Conservation (phyloP, 208 protist species). For the Leishmania gerbilli region DNA sequence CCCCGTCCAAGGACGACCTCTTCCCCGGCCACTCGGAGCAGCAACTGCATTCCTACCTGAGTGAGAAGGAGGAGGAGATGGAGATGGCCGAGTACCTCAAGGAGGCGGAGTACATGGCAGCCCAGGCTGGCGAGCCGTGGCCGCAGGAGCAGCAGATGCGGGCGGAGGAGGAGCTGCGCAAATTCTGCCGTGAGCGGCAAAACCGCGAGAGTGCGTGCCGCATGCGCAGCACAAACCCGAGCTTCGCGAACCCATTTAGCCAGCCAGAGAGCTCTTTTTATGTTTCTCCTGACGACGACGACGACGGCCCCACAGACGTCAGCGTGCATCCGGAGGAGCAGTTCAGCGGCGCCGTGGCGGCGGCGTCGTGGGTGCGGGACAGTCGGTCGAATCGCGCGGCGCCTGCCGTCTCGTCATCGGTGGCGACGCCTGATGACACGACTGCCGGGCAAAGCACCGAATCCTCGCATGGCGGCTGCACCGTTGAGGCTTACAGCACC, state of each 20-base stretch:
- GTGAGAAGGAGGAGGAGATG: slow-evolving; percentile 55
- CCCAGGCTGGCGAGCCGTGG: slow-evolving; percentile 34
- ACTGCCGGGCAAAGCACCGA: background rate
- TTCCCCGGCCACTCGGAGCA: slow-evolving; percentile 12
- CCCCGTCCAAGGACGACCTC: slow-evolving; percentile 12
- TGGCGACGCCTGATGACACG: background rate
- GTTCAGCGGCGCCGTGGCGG: slow-evolving; percentile 25
- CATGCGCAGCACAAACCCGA: slow-evolving; percentile 32
- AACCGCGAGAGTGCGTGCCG: slow-evolving; percentile 33
- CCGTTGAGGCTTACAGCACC: background rate
- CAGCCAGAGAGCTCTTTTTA: background rate
- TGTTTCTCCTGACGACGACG: slow-evolving; percentile 4
- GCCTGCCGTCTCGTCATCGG: background rate
- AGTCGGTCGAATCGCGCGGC: background rate
- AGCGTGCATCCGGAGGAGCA: background rate
- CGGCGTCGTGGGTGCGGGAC: slow-evolving; percentile 27
- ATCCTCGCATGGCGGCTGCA: background rate
- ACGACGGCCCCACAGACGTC: background rate
- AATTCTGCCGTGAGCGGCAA: slow-evolving; percentile 36
- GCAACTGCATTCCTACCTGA: slow-evolving; percentile 33
- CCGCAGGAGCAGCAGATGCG: slow-evolving; percentile 41
- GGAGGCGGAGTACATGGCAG: slow-evolving; percentile 16
- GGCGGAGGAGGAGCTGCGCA: slow-evolving; percentile 50
- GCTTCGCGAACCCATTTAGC: slow-evolving; percentile 48
- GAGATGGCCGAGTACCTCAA: slow-evolving; percentile 43